Percentiles rank a stretch among this genome's conserved stretches.
Evolutionary conservation across 176 grass and related monocot species (phyloP).

Genomic region (Avena sativa): DNA sequence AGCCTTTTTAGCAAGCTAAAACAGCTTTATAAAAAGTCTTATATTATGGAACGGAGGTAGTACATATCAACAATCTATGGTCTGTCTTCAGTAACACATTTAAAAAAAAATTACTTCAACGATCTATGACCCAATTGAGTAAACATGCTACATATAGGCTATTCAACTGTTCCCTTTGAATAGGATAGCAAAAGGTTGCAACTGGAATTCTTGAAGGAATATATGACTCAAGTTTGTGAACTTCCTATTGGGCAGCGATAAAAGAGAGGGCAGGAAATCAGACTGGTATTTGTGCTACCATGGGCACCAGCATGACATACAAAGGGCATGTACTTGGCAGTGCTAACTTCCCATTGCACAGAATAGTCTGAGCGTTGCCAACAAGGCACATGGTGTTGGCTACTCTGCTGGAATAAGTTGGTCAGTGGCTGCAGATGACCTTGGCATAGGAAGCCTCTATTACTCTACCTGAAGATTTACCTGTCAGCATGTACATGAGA

Average conservation of each 20-base stretch:
- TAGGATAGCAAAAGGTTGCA: background rate
- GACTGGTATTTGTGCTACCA: conserved; percentile 14
- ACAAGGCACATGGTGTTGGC: conserved; percentile 11
- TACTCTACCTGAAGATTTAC: background rate
- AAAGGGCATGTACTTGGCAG: background rate
- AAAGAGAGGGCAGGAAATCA: background rate
- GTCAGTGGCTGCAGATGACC: background rate
- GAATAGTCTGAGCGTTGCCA: background rate
- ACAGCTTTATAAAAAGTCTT: too few relatives aligned
- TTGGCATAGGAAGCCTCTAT: background rate
- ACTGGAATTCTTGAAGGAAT: background rate
- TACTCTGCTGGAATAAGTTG: conserved; percentile 17
- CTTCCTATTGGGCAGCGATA: background rate
- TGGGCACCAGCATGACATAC: background rate
- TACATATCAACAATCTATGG: background rate
- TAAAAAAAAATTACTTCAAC: background rate
- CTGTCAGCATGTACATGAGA: background rate
- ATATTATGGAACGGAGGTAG: too few relatives aligned
- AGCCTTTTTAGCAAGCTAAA: too few relatives aligned
- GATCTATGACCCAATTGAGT: background rate
- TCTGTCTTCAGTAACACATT: background rate
- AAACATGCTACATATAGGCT: background rate
- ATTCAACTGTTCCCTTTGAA: background rate
- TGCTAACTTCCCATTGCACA: conserved; percentile 2
- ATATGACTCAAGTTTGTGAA: background rate